Percentiles rank a stretch among this genome's conserved stretches.
Conservation (phyloP, 2,329 filamentous ascomycete species). For the Phialocephala subalpina region DNA sequence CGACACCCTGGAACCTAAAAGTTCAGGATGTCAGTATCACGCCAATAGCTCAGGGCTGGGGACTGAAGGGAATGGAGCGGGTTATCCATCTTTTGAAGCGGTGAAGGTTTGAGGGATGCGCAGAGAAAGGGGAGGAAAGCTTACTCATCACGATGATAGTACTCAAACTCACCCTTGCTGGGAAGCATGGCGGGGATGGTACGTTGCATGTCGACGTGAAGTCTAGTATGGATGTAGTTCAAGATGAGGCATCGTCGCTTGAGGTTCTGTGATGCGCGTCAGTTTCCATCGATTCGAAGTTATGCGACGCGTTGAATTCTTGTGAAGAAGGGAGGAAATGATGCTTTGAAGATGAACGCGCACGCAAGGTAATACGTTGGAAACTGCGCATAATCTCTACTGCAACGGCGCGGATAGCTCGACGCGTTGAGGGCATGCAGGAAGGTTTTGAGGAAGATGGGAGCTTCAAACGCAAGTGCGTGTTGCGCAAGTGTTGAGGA, state of each 20-base stretch:
- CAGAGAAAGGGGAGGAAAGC: too few relatives aligned
- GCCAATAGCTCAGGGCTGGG: too few relatives aligned
- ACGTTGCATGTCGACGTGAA: not conserved
- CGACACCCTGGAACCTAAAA: not conserved
- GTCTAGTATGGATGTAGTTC: slow-evolving; percentile 14
- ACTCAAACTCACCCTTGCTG: not conserved
- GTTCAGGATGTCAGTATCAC: too few relatives aligned
- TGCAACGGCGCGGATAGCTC: not conserved
- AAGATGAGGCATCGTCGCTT: not conserved
- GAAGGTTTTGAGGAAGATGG: too few relatives aligned
- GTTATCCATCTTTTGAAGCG: too few relatives aligned
- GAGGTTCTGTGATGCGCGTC: not conserved
- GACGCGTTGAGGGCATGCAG: not conserved
- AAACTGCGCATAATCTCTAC: not conserved
- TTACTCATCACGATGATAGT: slow-evolving; percentile 9
- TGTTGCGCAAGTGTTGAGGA: too few relatives aligned
- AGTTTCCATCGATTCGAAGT: not conserved
- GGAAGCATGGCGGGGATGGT: not conserved
- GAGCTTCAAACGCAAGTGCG: too few relatives aligned
- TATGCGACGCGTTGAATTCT: not conserved
- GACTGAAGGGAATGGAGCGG: too few relatives aligned
- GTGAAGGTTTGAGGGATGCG: too few relatives aligned
- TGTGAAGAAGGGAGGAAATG: not conserved
- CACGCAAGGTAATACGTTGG: not conserved
- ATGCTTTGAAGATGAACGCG: not conserved